Base-by-base conservation (phyloP, 2,329 filamentous ascomycete species). In the Xylaria sp. region DNA sequence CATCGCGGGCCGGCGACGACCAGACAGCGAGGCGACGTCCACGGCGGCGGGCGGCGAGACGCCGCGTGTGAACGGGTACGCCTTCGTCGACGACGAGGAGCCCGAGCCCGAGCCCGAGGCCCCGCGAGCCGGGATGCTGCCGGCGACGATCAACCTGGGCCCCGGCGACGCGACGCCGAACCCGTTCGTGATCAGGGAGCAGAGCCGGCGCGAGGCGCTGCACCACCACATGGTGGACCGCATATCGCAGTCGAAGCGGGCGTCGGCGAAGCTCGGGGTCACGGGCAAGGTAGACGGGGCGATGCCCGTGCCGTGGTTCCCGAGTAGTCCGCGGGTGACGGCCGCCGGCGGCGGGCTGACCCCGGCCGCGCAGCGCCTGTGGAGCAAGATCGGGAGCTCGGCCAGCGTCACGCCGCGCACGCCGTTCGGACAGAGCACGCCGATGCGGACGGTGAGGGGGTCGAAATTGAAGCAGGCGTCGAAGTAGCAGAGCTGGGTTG, bases 11-110 rank as follows among this genome's bases (percentile, higher is more conserved):
- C 87, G 84, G 3, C 87, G 84, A 7, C 88, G 90, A 4, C 86
- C 88, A 9, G 81, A 84, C 1, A 86, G 84, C 9, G 87, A 90
- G 27, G 87, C 88, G 13, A 89, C 93, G 71, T 87, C 87, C 5
- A 82, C 79, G 4, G 77, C 82, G 2, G 91, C n/a, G 10, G 66
- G 90, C 17, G 86, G 85, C 65, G 94, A 96, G 78, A 98, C 95
- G 0, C 96, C 95, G 0, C 87, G 93, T 1, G 92, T 98, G 0
- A 97, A 96, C 69, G 96, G 96, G 1, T 99, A 97, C 77, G 88
- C 93, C 0, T 98, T 97, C 79, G 94, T 99, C 39, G 94, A 97
- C 72, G 93, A 96, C 63, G 92, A 91, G 55, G 84, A 87, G 45
- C 86, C 87, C 0, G 84, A 85, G 17, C 74, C 87, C 0, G 84